Percentiles rank a stretch among this genome's conserved stretches.
phyloP scores from a whole-genome alignment of 371 early-diverging fungal species.

The Thermomucor indicae-seudaticae region DNA sequence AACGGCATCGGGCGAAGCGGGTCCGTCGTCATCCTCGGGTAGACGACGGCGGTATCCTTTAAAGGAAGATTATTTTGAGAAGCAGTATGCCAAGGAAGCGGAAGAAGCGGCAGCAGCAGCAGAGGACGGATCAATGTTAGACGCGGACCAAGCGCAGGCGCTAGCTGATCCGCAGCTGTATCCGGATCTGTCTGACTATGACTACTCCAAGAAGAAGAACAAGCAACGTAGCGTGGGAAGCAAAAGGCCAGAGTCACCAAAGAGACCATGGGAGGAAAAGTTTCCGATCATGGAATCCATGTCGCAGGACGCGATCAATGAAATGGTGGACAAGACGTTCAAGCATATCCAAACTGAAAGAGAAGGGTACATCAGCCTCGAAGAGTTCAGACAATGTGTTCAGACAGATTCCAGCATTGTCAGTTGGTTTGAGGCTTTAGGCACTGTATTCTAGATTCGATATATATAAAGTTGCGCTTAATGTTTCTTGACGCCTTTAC shows the following conservation, averaged over 20 bases:
- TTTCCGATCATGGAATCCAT: conserved; percentile 89
- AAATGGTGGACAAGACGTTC: conserved; percentile 90
- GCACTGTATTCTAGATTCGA: conserved; percentile 57
- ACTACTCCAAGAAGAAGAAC: conserved; percentile 9
- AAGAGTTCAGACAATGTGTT: conserved; percentile 75
- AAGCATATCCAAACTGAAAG: conserved; percentile 58
- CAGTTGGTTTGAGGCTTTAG: conserved; percentile 70
- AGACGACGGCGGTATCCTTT: conserved; percentile 25
- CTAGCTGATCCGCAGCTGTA: conserved; percentile 6
- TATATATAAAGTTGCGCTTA: too few species aligned
- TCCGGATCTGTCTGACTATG: neutral
- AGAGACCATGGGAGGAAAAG: conserved; percentile 52
- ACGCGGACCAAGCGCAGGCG: conserved; percentile 12
- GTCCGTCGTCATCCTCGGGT: neutral
- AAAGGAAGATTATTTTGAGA: conserved; percentile 36
- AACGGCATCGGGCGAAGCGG: neutral
- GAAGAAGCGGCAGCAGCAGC: conserved; percentile 18
- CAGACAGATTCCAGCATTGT: conserved; percentile 65
- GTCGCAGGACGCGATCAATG: conserved; percentile 88
- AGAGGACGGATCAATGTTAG: neutral
- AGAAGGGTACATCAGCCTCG: conserved; percentile 65
- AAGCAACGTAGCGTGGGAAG: conserved; percentile 8
- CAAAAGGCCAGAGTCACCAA: conserved; percentile 11
- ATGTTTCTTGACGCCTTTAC: conserved; percentile 23
- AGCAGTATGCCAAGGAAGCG: conserved; percentile 21